Evolutionary conservation across 2,329 filamentous ascomycete genomes (phyloP).

Genomic region (Stagonosporopsis chrysanthemi): DNA sequence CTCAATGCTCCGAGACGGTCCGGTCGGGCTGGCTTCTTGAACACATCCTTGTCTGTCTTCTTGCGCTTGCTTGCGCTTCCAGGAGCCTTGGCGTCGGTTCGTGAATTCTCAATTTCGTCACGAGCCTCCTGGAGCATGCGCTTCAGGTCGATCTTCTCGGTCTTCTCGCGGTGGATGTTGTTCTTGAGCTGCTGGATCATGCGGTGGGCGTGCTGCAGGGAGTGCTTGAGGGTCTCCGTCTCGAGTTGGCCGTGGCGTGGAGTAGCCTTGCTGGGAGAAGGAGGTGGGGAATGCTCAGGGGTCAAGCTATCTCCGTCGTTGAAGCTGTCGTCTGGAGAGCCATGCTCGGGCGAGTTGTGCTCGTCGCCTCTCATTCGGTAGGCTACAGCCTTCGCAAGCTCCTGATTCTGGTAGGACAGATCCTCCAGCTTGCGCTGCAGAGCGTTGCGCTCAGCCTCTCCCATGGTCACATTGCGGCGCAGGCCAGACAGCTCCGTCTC

Average conservation of each 20-base stretch:
- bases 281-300: constrained; percentile 88
- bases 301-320: constrained; percentile 70
- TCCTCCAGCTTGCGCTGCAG: constrained; percentile 90
- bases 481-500: constrained; percentile 87
- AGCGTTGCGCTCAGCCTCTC: constrained; percentile 78
- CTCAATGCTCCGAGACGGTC: constrained; percentile 77
- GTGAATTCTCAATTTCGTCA: constrained; percentile 82
- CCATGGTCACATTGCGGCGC: constrained; percentile 78
- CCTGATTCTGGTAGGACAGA: constrained; percentile 85
- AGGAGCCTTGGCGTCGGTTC: constrained; percentile 57
- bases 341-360: constrained; percentile 64
- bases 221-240: constrained; percentile 93
- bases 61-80: constrained; percentile 62
- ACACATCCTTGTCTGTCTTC: constrained; percentile 63
- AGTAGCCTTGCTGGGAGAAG: constrained; percentile 89
- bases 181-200: constrained; percentile 96
- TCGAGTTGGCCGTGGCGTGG: constrained; percentile 92
- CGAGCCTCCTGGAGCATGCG: constrained; percentile 94
- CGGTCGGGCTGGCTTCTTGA: constrained; percentile 80
- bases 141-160: constrained; percentile 94
- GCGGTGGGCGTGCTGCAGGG: constrained; percentile 89
- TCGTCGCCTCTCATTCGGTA: constrained; percentile 74
- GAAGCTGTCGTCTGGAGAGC: constrained; percentile 44
- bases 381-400: constrained; percentile 84
- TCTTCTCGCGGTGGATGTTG: constrained; percentile 97